phyloP scores from a whole-genome alignment of 192 early-diverging fungal genomes.

The Allomyces macrogynus region DNA sequence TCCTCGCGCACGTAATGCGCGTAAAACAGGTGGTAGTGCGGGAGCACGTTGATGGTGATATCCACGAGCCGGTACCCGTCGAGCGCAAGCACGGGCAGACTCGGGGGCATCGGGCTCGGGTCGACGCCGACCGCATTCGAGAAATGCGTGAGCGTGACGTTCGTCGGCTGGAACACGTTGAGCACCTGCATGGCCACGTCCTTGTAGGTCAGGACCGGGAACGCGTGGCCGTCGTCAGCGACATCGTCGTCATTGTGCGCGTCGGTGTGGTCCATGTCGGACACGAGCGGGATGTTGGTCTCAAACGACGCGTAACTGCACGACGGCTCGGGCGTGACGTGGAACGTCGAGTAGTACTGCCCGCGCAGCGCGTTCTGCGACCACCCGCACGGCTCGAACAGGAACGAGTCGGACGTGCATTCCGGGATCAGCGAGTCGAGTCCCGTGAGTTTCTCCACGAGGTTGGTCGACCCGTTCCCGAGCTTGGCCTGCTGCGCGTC shows the following conservation, averaged over 20 bases:
- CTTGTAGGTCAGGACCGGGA: conserved; percentile 15
- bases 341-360: conserved; percentile 81
- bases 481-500: conserved; percentile 17
- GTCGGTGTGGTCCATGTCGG: conserved; percentile 11
- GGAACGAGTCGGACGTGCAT: conserved; percentile 62
- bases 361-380: conserved; percentile 79
- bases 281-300: conserved; percentile 59
- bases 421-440: conserved; percentile 62
- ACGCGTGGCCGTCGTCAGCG: conserved; percentile 5
- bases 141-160: conserved; percentile 62
- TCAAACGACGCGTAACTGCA: conserved; percentile 99
- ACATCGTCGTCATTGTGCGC: conserved; percentile 2
- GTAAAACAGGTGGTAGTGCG: conserved; percentile 1
- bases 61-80: background rate
- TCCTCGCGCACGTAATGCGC: background rate
- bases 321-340: conserved; percentile 87
- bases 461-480: conserved; percentile 17
- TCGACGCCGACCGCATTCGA: background rate
- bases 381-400: conserved; percentile 94
- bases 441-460: conserved; percentile 44
- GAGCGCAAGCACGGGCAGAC: background rate
- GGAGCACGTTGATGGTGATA: background rate
- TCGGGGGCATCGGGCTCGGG: background rate
- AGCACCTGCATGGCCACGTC: conserved; percentile 54
- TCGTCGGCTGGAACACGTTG: conserved; percentile 58